phyloP scores from a whole-genome alignment of 768 basidiomycete genomes.

The Hortiboletus campestris region DNA sequence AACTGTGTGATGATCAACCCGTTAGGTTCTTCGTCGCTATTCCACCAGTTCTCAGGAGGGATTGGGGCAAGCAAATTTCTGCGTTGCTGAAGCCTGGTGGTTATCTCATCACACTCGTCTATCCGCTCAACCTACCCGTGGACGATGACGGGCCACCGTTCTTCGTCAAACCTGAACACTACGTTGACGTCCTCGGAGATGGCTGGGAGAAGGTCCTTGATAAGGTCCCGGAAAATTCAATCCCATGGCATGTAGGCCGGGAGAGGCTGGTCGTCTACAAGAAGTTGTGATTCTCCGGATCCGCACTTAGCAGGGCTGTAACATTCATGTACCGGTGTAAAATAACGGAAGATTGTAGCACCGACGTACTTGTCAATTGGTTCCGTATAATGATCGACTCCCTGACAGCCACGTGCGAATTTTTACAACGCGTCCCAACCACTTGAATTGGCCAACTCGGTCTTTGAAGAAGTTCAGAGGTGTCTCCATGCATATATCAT shows the following conservation, averaged over 20 bases:
- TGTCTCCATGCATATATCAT: slow-evolving; percentile 19
- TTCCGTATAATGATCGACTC: neutral
- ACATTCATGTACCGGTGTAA: neutral
- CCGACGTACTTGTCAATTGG: neutral
- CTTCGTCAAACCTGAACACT: slow-evolving; percentile 56
- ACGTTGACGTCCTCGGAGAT: slow-evolving; percentile 46
- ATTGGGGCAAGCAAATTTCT: slow-evolving; percentile 60
- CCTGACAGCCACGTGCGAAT: slow-evolving; percentile 20
- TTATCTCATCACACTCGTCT: slow-evolving; percentile 58
- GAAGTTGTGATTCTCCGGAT: neutral
- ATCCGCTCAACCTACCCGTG: slow-evolving; percentile 46
- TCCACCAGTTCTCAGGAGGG: slow-evolving; percentile 46
- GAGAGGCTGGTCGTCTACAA: slow-evolving; percentile 48
- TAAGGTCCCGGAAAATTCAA: slow-evolving; percentile 45
- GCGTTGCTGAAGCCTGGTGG: slow-evolving; percentile 60
- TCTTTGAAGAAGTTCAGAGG: neutral
- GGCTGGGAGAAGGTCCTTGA: slow-evolving; percentile 56
- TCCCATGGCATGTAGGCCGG: slow-evolving; percentile 42
- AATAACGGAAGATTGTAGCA: neutral
- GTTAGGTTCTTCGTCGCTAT: slow-evolving; percentile 63
- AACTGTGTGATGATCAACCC: neutral
- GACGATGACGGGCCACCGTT: slow-evolving; percentile 62
- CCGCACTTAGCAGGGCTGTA: neutral
- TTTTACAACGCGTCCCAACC: slow-evolving; percentile 1
- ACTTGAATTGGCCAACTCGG: neutral